Base-by-base conservation (phyloP, 1,139 yeast genomes). In the Debaryomycetaceae sp. region DNA sequence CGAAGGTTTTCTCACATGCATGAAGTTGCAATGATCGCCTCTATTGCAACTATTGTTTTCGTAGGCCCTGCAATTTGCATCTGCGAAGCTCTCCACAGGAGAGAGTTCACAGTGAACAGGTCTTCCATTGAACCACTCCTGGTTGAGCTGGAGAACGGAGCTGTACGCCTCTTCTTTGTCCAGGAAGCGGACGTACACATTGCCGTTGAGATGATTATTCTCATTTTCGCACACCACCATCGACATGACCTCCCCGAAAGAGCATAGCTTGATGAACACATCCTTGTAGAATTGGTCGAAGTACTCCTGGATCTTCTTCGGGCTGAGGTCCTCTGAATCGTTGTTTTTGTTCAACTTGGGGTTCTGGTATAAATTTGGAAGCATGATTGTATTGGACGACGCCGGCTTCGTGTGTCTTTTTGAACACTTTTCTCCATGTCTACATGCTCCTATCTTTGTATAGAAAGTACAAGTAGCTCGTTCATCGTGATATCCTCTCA, bases 401-500 rank as follows among this genome's bases (percentile, higher is more conserved):
- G 70, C 62, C 1, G 97, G 96, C 49, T 77, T 75, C 31, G 77
- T 70, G 57, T 91, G 98, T 42, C 74, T 75, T 51, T 94, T 71
- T 9, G 92, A 83, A 56, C 98, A 91, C 52, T 82, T 84, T 45
- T 84, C 92, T 2, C 97, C 97, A 58, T 91, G 97, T 43, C 97
- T 73, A 57, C 98, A 91, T 0, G 96, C 95, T 1, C 98, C 98
- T 32, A 89, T 87, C 58, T 84, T 87, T 47, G 76, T 73, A 61
- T 83, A 91, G 59, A 91, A 91, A 5, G 70, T 58, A 51, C 80
- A 71, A 17, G 52, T 51, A 8, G 51, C 41, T 37, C 53, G 50
- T 42, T 60, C 62, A 29, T 58, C 62, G n/a, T 44, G 31, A 32
- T 42, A 37, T 22, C 37, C 30, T 15, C 33, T 38, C 38, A 35